Evolutionary conservation across 352 stramenopile species (phyloP), one percentile per base, ranked within the genome.

Genomic region (Detonula confervacea): DNA sequence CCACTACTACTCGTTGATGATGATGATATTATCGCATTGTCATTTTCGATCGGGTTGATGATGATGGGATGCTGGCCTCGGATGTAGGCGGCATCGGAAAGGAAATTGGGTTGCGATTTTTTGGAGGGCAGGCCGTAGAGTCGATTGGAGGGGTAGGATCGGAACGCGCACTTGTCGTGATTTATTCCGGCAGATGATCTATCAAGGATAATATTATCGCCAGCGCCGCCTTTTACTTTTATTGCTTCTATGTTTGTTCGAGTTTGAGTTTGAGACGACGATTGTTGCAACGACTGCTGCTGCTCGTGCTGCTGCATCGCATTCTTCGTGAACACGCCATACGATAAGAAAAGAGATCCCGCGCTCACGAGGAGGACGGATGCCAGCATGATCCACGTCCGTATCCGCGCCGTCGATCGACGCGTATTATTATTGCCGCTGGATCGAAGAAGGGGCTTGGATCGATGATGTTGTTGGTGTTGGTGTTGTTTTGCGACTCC

Each of bases 11-110:
- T n/a, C 44, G 8, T n/a, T n/a, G n/a, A n/a, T n/a, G n/a, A n/a
- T 37, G 12, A 4, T 24, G 2, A 1, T 24, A 8, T 52, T 4
- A n/a, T n/a, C n/a, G n/a, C n/a, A n/a, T 52, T 11, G 30, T 73
- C 61, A 16, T 72, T 22, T 47, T 78, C 61, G 1, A 54, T 18
- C 42, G 67, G 65, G 12, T 80, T 57, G 0, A 94, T 7, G 14
- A 92, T 55, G 12, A 80, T 75, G 0, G 89, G 89, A 39, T 68
- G 82, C 62, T 90, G 16, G n/a, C 89, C 89, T 55, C 84, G 89
- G 60, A 94, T 90, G 54, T 94, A 94, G 25, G 85, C 69, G 1
- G 80, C 77, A 11, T 86, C 42, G 12, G 49, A 68, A 30, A 94
- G 68, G 77, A 94, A 94, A 5, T 65, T 44, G 9, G 79, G 84